Conservation (phyloP, 176 grass and related monocot species). For the Bolboschoenus planiculmis region DNA sequence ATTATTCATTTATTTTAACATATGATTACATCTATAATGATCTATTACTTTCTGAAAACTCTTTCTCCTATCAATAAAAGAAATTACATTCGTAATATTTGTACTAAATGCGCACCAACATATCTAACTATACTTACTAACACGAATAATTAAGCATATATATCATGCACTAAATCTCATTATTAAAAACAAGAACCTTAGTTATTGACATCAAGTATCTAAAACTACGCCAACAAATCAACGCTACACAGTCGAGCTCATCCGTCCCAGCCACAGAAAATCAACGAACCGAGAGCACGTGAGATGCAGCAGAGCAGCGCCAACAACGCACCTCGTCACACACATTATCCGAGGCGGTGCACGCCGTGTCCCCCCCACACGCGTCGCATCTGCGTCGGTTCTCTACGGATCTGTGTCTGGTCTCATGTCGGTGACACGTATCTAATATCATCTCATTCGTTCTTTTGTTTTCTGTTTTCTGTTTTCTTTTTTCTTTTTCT, state of each 20-base stretch:
- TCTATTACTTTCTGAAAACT: too few relatives aligned
- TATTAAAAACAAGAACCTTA: too few relatives aligned
- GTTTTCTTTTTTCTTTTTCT: not conserved
- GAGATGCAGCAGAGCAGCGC: not conserved
- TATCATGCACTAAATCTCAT: too few relatives aligned
- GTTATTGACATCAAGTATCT: too few relatives aligned
- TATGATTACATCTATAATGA: too few relatives aligned
- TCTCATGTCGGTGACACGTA: not conserved
- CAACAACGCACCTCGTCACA: not conserved
- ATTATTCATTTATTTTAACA: too few relatives aligned
- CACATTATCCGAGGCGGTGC: not conserved
- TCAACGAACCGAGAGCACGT: not conserved
- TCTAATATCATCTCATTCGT: conserved; percentile 2
- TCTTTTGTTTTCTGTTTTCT: not conserved
- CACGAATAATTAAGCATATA: too few relatives aligned
- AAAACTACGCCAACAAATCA: too few relatives aligned
- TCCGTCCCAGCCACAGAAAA: not conserved
- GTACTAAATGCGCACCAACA: too few relatives aligned
- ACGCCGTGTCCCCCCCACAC: not conserved
- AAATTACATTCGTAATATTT: too few relatives aligned
- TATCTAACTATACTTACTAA: too few relatives aligned
- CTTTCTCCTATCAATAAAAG: too few relatives aligned
- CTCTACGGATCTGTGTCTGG: not conserved
- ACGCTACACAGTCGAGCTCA: not conserved
- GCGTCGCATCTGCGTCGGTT: not conserved